phyloP scores from a whole-genome alignment of 179 eudicot genomes.

The Patellifolia procumbens region DNA sequence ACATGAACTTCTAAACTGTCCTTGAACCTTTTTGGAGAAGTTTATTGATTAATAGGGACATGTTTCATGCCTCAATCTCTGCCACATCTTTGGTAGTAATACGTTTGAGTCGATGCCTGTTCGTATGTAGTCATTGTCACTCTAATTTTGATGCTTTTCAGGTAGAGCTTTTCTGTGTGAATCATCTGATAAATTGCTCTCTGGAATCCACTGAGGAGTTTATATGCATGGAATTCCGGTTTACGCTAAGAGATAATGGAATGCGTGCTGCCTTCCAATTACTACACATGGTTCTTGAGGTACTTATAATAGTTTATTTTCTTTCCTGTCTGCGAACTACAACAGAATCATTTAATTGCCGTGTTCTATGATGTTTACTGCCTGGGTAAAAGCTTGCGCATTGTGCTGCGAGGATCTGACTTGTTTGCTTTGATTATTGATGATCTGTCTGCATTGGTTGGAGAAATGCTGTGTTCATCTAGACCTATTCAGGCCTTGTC shows the following conservation, averaged over 20 bases:
- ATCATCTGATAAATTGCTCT: slow-evolving; percentile 97
- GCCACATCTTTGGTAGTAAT: neutral
- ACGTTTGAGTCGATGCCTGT: neutral
- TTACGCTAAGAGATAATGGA: slow-evolving; percentile 93
- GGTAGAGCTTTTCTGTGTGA: slow-evolving; percentile 99
- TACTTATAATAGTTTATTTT: slow-evolving; percentile 27
- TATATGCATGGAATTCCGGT: slow-evolving; percentile 99
- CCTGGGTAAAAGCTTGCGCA: neutral
- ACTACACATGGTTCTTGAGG: slow-evolving; percentile 99
- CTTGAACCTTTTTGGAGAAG: neutral
- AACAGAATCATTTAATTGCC: neutral
- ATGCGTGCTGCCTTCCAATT: slow-evolving; percentile 99
- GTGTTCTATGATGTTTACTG: neutral
- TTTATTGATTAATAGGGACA: neutral
- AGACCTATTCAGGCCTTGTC: neutral
- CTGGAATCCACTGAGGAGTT: slow-evolving; percentile 97
- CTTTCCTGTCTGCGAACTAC: slow-evolving; percentile 1
- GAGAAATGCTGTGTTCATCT: neutral
- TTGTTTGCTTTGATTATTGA: neutral
- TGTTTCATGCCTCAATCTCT: neutral
- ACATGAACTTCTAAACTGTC: neutral
- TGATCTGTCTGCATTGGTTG: neutral
- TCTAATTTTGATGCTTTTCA: slow-evolving; percentile 30
- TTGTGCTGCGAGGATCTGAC: neutral
- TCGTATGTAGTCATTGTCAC: neutral